phyloP scores from a whole-genome alignment of 495 filamentous ascomycete species.

The Penicillium macrosclerotiorum region DNA sequence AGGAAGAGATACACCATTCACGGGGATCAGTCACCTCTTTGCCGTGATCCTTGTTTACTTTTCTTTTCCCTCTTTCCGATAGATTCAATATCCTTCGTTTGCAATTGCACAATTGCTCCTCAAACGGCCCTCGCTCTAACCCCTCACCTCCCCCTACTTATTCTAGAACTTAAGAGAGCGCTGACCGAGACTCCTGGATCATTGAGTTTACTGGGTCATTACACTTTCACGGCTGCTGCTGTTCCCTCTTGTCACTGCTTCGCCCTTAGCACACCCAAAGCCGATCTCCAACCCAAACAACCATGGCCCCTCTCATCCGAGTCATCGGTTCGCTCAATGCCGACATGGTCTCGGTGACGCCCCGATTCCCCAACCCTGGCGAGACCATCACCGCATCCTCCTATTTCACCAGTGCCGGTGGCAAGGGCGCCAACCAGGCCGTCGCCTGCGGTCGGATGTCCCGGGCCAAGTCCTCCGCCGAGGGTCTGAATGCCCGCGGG shows the following conservation, averaged over 20 bases:
- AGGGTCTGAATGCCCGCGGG: conserved; percentile 26
- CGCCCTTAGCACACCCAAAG: too few relatives aligned
- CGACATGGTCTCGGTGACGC: conserved; percentile 83
- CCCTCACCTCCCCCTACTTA: too few relatives aligned
- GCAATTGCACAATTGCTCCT: too few relatives aligned
- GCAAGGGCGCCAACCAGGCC: conserved; percentile 96
- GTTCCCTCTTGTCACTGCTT: too few relatives aligned
- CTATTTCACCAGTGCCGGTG: conserved; percentile 78
- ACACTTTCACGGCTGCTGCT: too few relatives aligned
- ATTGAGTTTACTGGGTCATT: too few relatives aligned
- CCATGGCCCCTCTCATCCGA: conserved; percentile 58
- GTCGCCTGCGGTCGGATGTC: conserved; percentile 72
- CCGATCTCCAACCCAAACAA: too few relatives aligned
- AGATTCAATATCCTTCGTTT: too few relatives aligned
- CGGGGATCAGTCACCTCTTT: not conserved
- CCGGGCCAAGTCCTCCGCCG: conserved; percentile 33
- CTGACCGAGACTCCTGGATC: too few relatives aligned
- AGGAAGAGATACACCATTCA: too few relatives aligned
- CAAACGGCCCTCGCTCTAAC: not conserved
- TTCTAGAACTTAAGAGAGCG: too few relatives aligned
- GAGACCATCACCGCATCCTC: conserved; percentile 83
- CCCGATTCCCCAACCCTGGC: conserved; percentile 76
- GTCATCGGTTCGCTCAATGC: conserved; percentile 92
- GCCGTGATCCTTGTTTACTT: not conserved
- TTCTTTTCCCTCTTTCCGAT: too few relatives aligned